These are phyloP conservation scores for Backusella parvicylindrica DNA, from an alignment of 192 early-diverging fungal genomes.

Conservation along the genomic window DNA sequence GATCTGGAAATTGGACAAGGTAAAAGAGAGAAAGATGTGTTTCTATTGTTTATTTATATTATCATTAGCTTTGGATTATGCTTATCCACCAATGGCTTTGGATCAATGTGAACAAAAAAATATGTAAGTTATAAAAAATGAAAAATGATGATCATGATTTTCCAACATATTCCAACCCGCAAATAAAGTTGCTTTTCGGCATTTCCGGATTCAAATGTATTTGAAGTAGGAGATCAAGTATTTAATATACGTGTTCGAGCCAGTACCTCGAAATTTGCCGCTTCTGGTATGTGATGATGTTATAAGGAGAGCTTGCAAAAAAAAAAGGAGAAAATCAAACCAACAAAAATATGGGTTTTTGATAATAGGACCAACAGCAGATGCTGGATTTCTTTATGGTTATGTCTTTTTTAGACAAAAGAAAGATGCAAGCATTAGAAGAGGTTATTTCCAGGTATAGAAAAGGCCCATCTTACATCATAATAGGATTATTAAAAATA, in stretches of 20 bases:
- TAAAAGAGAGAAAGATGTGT: conserved; percentile 22
- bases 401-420: conserved; percentile 96
- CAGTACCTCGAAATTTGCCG: conserved; percentile 46
- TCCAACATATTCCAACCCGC: neutral
- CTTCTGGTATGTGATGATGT: conserved; percentile 45
- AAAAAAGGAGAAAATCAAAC: neutral
- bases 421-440: conserved; percentile 75
- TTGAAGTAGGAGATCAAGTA: conserved; percentile 70
- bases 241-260: conserved; percentile 71
- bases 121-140: conserved; percentile 44
- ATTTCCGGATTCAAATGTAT: conserved; percentile 75
- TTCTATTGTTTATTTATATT: neutral
- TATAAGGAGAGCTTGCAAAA: neutral
- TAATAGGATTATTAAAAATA: neutral
- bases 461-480: neutral
- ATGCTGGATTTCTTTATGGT: conserved; percentile 69
- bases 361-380: conserved; percentile 44
- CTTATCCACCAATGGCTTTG: conserved; percentile 69
- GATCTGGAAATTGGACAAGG: conserved; percentile 80
- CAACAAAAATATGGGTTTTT: neutral
- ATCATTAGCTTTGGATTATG: conserved; percentile 56
- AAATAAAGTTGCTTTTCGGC: conserved; percentile 61
- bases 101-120: conserved; percentile 66
- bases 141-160: neutral
- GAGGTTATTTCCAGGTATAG: conserved; percentile 85